Base-by-base conservation (phyloP, 2,329 filamentous ascomycete species). In the Colletotrichum godetiae region DNA sequence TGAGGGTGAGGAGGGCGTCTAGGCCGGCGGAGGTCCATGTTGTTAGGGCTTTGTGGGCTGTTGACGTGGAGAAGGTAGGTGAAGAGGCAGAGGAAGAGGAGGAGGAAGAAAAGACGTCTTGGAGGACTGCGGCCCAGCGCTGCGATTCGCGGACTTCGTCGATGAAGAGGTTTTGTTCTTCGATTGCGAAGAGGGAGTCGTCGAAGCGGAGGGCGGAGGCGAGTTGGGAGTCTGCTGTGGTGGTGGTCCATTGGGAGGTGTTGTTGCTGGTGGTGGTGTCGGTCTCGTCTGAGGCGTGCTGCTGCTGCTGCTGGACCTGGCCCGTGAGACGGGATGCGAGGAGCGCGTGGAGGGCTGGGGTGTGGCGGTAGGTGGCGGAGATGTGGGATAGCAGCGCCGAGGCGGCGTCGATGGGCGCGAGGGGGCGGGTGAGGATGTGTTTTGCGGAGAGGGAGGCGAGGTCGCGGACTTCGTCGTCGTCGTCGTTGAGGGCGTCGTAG, bases 151-250 rank as follows among this genome's bases (percentile, higher is more conserved):
- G 87, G 6, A 94, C 90, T 76, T 95, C 92, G 80, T 98, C 96
- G 62, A 96, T 86, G 81, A 94, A 98, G n/a, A 98, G 87, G 80
- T 99, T 99, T 80, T 97, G 95, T 80, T 97, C 95, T 82, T 99
- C 97, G 68, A 95, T 88, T 0, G 90, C 92, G 80, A 99, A 99
- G 0, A 99, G 88, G 4, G 92, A 87, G 75, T 91, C 89, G 78
- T 94, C 89, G 76, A 88, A 85, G 68, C 84, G 82, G 78, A 90
- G 80, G 4, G 88, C 87, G 10, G 79, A 75, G 3, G 78, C 74
- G 24, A 92, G 82, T 69, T 87, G 84, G 1, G 76, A 63, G 29
- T 79, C 78, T 0, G 85, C 83, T 0, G 84, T 63, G 5, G 76
- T 55, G 0, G 84, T 63, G 5, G 76, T 55, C 78, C 80, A 80